Conservation (phyloP, 1,139 yeast genomes). For the Nadsonia commutata region DNA sequence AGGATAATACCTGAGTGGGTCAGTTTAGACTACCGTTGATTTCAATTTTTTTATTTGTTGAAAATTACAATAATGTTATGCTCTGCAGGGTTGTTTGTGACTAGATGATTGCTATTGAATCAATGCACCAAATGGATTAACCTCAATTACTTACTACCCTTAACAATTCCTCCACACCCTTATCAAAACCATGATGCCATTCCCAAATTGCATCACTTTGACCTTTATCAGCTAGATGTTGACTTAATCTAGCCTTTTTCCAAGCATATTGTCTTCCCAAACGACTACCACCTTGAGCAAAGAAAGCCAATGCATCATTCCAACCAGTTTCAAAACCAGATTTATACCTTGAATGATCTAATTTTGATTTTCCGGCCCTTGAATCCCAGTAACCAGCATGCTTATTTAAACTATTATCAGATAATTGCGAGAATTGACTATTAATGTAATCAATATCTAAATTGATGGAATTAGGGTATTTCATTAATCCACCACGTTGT, state of each 20-base stretch:
- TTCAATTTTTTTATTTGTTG: too few species aligned
- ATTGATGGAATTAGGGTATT: slow-evolving; percentile 19
- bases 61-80: too few species aligned
- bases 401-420: slow-evolving; percentile 27
- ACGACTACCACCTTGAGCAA: slow-evolving; percentile 50
- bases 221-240: slow-evolving; percentile 47
- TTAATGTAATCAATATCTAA: slow-evolving; percentile 12
- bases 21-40: too few species aligned
- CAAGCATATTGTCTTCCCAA: slow-evolving; percentile 64
- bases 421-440: slow-evolving; percentile 27
- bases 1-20: too few species aligned
- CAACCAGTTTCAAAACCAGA: slow-evolving; percentile 69
- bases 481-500: slow-evolving; percentile 41
- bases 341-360: slow-evolving; percentile 67
- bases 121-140: too few species aligned
- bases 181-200: slow-evolving; percentile 72
- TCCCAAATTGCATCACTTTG: slow-evolving; percentile 54
- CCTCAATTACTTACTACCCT: too few species aligned
- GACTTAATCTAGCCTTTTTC: slow-evolving; percentile 38
- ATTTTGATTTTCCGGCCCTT: slow-evolving; percentile 41
- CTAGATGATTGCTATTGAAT: too few species aligned
- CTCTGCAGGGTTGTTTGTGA: too few species aligned
- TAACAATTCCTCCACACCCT: slow-evolving; percentile 32
- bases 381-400: slow-evolving; percentile 61
- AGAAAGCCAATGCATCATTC: slow-evolving; percentile 55